Base-by-base conservation (phyloP, 139 green algal genomes). In the Nannochloris sp. region DNA sequence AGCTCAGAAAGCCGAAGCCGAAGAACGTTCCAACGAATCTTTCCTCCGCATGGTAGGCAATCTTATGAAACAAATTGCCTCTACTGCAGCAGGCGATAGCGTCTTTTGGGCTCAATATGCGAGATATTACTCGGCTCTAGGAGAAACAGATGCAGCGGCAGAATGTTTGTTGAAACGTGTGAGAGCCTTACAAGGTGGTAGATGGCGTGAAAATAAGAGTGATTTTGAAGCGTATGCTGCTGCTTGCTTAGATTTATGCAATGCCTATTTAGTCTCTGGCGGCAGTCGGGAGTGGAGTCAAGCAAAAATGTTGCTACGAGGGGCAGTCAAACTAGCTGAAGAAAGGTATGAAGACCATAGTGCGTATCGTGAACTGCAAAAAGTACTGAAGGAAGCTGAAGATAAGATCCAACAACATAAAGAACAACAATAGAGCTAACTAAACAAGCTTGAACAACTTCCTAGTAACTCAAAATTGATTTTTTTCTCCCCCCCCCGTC, bases 281-380 rank as follows among this genome's bases (percentile, higher is more conserved):
- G 63, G 37, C 7, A 30, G 54, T 8, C 73, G 74, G 0, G 83
- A 92, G 32, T 69, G 92, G 31, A 65, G 78, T 8, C 75, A 81
- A 5, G 83, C 80, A 1, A 77, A 86, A 14, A 81, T 94, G 84
- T 86, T 90, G 31, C 67, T 94, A 32, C 58, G 81, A 1, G 75
- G 78, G 2, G 38, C 91, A 31, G 35, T 91, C 23, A 82, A 88
- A 58, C 78, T 87, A 64, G 80, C 76, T 7, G 61, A 74, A 33
- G 72, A 79, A 35, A 27, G 34, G 1, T 91, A 86, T 54, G 71
- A 14, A 4, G 79, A 79, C 27, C 57, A 72, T 12, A 23, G 38
- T 10, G 7, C 54, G 24, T 71, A 68, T 32, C n/a, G 10, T 7
- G 19, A 61, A 47, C 39, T 73, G 57, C 56, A 73, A 37, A 19